A percentile compares a stretch with the other conserved stretches of the same genome.
Evolutionary conservation across 2,329 filamentous ascomycete species (phyloP).

Genomic region (Alternaria panax): DNA sequence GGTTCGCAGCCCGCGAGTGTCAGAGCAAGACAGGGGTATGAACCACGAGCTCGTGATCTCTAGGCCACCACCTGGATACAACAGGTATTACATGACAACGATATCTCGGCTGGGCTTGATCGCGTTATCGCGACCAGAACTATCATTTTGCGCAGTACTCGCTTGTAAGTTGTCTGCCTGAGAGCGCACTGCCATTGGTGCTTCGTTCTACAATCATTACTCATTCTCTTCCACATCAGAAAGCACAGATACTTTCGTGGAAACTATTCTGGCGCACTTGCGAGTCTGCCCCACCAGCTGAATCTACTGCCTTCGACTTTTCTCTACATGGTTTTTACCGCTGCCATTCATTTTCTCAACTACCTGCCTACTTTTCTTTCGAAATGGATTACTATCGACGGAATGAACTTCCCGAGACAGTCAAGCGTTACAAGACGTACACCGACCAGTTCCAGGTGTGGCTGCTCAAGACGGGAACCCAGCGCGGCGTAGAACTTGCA

Average conservation of each 20-base stretch:
- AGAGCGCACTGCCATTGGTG: neutral
- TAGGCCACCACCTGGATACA: neutral
- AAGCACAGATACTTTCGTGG: neutral
- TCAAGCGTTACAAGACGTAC: constrained; percentile 24
- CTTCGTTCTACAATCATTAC: neutral
- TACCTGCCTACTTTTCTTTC: neutral
- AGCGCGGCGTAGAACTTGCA: constrained; percentile 20
- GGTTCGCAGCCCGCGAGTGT: neutral
- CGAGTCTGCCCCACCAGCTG: neutral
- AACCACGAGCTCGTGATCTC: neutral
- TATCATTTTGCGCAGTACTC: neutral
- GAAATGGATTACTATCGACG: constrained; percentile 25
- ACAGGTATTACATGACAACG: neutral
- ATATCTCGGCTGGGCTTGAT: neutral
- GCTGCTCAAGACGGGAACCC: constrained; percentile 20
- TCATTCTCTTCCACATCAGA: neutral
- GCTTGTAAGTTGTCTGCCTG: neutral
- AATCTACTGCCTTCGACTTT: neutral
- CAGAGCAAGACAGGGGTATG: neutral
- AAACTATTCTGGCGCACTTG: neutral
- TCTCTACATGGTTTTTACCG: neutral
- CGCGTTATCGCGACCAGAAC: neutral
- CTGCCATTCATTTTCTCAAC: neutral
- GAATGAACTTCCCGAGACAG: constrained; percentile 26
- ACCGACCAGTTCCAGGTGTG: constrained; percentile 24